phyloP scores from a whole-genome alignment of 73 alveolate species.

The Symbiodinium pilosum region DNA sequence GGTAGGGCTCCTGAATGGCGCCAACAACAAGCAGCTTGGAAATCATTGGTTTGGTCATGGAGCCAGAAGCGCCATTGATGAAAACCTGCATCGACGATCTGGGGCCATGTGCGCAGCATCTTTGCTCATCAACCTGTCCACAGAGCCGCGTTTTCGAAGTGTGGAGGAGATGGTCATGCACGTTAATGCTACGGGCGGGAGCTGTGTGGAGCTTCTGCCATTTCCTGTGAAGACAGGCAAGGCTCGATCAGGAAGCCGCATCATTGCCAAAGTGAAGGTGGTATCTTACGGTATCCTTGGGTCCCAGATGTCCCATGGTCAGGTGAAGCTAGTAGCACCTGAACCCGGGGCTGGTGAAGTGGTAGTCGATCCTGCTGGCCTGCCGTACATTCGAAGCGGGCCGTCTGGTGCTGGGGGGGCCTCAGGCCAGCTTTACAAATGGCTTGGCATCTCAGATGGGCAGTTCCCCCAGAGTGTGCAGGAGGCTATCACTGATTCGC shows the following conservation, averaged over 20 bases:
- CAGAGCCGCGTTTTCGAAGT: not conserved
- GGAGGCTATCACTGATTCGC: not conserved
- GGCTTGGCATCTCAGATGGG: not conserved
- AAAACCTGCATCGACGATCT: not conserved
- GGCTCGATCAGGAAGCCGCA: not conserved
- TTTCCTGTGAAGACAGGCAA: not conserved
- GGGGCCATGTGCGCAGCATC: not conserved
- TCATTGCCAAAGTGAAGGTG: conserved; percentile 9
- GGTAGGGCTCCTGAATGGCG: not conserved
- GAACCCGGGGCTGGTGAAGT: not conserved
- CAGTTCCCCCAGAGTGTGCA: not conserved
- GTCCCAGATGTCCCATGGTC: not conserved
- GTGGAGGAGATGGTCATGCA: not conserved
- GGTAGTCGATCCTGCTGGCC: not conserved
- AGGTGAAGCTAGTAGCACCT: not conserved
- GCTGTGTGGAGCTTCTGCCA: not conserved
- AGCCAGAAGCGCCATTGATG: not conserved
- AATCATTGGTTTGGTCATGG: not conserved
- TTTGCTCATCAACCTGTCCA: not conserved
- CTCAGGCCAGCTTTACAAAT: not conserved
- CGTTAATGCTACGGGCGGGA: not conserved
- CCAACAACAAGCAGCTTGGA: conserved; percentile 4
- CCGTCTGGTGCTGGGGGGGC: not conserved
- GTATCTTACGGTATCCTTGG: not conserved
- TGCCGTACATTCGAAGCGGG: not conserved